A percentile compares a stretch with the other conserved stretches of the same genome.
phyloP scores from a whole-genome alignment of 306 rosid species.

The Oxytropis ochrocephala region DNA sequence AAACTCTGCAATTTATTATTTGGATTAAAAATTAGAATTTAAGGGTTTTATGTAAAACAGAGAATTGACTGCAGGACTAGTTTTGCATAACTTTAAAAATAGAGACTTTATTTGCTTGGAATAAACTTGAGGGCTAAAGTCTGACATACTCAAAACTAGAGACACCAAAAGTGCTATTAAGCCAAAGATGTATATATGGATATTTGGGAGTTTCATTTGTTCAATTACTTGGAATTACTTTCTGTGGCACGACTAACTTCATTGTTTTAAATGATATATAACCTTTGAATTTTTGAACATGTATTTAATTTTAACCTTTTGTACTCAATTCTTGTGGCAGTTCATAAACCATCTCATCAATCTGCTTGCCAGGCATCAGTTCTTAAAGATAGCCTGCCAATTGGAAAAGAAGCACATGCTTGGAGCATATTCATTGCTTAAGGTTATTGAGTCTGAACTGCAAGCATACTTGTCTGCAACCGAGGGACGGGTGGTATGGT shows the following conservation, averaged over 20 bases:
- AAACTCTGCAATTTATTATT: not conserved
- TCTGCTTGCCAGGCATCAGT: constrained; percentile 93
- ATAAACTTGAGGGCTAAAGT: not conserved
- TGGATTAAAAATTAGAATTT: not conserved
- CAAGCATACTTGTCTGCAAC: constrained; percentile 82
- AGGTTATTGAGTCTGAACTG: constrained; percentile 89
- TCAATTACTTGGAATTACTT: constrained; percentile 5
- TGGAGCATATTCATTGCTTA: constrained; percentile 85
- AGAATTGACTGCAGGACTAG: not conserved
- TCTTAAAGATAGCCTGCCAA: constrained; percentile 89
- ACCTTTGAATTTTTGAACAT: too few species aligned
- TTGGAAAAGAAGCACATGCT: constrained; percentile 93
- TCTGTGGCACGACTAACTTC: not conserved
- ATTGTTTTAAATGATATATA: constrained; percentile 5
- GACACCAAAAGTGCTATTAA: not conserved
- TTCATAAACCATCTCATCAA: constrained; percentile 91
- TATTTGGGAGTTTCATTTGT: constrained; percentile 1
- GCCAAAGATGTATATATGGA: not conserved
- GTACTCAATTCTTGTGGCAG: constrained; percentile 47
- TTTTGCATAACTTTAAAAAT: not conserved
- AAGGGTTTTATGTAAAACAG: not conserved
- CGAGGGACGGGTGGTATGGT: constrained; percentile 84
- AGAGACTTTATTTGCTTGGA: not conserved
- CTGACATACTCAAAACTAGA: not conserved
- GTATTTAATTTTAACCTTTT: too few species aligned